A percentile compares a stretch with the other conserved stretches of the same genome.
These are phyloP conservation scores for Fusarium circinatum DNA, from an alignment of 2,329 filamentous ascomycete genomes.

Conservation along the genomic window DNA sequence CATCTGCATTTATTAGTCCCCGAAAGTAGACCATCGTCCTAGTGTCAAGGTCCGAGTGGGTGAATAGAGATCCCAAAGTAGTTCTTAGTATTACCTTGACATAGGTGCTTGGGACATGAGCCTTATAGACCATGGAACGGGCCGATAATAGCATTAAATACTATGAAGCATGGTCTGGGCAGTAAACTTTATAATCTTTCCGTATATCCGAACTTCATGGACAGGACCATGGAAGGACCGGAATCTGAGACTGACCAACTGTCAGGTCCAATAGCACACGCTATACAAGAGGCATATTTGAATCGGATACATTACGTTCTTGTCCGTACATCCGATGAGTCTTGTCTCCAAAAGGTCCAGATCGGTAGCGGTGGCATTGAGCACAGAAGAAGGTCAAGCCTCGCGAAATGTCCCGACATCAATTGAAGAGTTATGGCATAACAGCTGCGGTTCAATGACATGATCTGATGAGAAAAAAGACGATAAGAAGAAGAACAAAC, in stretches of 20 bases:
- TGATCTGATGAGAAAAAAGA: neutral
- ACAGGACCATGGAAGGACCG: neutral
- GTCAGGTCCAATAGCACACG: no score
- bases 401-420: neutral
- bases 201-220: neutral
- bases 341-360: fast-evolving
- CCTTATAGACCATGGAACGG: neutral
- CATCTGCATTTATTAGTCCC: neutral
- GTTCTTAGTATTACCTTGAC: no score
- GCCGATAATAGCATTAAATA: neutral
- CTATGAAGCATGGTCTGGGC: neutral
- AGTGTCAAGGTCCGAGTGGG: fast-evolving
- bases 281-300: no score
- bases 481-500: neutral
- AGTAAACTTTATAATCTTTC: neutral
- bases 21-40: neutral
- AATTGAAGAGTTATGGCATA: neutral
- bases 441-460: neutral
- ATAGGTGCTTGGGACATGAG: fast-evolving
- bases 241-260: neutral
- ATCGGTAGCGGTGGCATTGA: fast-evolving
- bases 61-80: fast-evolving
- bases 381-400: no score
- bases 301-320: no score
- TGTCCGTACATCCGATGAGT: neutral